phyloP scores from a whole-genome alignment of 768 basidiomycete species.

The Hygrophoropsis aurantiaca region DNA sequence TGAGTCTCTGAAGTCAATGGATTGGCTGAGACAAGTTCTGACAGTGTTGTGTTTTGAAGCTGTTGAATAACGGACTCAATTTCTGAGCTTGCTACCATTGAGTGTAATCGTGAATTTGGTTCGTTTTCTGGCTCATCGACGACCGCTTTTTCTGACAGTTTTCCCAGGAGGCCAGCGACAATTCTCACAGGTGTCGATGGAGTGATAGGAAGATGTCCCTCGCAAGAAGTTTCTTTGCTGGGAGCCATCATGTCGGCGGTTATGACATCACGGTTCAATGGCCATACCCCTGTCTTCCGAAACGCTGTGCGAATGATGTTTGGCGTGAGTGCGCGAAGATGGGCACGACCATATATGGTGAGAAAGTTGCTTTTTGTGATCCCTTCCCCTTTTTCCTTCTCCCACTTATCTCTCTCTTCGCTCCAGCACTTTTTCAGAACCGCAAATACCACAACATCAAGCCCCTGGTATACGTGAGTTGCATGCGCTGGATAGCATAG shows the following conservation, averaged over 20 bases:
- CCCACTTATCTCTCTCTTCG: constrained; percentile 33
- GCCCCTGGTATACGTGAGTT: constrained; percentile 45
- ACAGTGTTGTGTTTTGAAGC: constrained; percentile 4
- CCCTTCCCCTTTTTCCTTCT: constrained; percentile 15
- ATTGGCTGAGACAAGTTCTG: background rate
- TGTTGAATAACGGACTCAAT: background rate
- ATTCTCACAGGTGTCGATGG: constrained; percentile 1
- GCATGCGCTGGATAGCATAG: constrained; percentile 35
- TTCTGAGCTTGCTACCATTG: too few species aligned
- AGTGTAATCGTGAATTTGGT: constrained; percentile 1
- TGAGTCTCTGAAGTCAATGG: background rate
- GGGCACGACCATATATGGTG: constrained; percentile 32
- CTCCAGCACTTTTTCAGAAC: constrained; percentile 30
- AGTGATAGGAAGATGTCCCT: constrained; percentile 10
- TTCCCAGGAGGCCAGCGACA: constrained; percentile 1
- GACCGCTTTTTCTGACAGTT: background rate
- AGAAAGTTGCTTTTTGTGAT: constrained; percentile 37
- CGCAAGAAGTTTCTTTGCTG: constrained; percentile 8
- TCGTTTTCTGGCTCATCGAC: background rate
- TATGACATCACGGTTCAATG: constrained; percentile 21
- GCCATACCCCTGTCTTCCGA: constrained; percentile 26
- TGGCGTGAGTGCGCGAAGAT: constrained; percentile 27
- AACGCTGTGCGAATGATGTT: constrained; percentile 24
- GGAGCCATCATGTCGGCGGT: constrained; percentile 21
- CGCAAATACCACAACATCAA: constrained; percentile 39